Evolutionary conservation across 164 flowering plant species (phyloP).

Genomic region (Chimonanthus praecox): DNA sequence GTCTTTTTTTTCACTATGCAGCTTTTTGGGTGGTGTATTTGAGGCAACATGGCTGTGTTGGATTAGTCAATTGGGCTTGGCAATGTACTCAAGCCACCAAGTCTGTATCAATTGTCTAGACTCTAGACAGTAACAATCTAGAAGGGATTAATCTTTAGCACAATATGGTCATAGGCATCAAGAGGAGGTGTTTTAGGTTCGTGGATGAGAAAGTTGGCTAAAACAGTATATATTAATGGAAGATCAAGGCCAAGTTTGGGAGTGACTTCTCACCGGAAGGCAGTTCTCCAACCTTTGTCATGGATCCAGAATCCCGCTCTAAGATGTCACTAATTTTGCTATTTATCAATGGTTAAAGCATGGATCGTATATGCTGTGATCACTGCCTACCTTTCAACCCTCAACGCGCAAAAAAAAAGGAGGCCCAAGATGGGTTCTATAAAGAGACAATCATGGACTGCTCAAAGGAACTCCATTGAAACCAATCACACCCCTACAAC

Average conservation of each 20-base stretch:
- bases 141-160: slow-evolving; percentile 53
- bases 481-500: too few relatives aligned
- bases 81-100: slow-evolving; percentile 78
- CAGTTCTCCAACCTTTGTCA: slow-evolving; percentile 60
- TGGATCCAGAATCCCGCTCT: too few relatives aligned
- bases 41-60: slow-evolving; percentile 71
- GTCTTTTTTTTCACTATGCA: slow-evolving; percentile 20
- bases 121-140: slow-evolving; percentile 38
- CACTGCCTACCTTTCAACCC: too few relatives aligned
- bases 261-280: slow-evolving; percentile 29
- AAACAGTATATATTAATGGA: slow-evolving; percentile 70
- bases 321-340: too few relatives aligned
- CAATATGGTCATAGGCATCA: slow-evolving; percentile 36
- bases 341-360: too few relatives aligned
- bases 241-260: slow-evolving; percentile 51
- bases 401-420: too few relatives aligned
- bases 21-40: slow-evolving; percentile 37
- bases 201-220: slow-evolving; percentile 60
- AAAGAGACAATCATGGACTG: too few relatives aligned
- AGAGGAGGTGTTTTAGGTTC: slow-evolving; percentile 45
- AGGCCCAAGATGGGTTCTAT: too few relatives aligned
- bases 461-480: too few relatives aligned
- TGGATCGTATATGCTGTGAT: too few relatives aligned
- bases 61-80: slow-evolving; percentile 42
- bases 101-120: slow-evolving; percentile 85